A percentile compares a stretch with the other conserved stretches of the same genome.
Evolutionary conservation across 768 basidiomycete genomes (phyloP).

Genomic region (Royoungia palumana): DNA sequence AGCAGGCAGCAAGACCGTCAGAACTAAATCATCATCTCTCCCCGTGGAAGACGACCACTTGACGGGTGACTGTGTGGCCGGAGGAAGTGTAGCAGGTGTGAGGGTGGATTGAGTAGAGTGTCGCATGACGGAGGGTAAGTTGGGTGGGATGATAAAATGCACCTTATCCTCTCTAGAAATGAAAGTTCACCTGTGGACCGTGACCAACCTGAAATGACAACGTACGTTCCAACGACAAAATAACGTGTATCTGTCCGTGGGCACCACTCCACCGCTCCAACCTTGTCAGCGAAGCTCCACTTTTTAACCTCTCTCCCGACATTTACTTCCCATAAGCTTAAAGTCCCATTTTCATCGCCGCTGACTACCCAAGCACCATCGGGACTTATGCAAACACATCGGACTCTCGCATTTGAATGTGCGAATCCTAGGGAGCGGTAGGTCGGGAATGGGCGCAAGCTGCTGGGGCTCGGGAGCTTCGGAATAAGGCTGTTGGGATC

Average conservation of each 20-base stretch:
- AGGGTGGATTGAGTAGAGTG: conserved; percentile 59
- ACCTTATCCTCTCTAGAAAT: conserved; percentile 72
- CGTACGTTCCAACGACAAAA: conserved; percentile 78
- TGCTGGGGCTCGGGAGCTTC: conserved; percentile 88
- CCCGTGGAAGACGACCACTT: conserved; percentile 61
- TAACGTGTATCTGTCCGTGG: conserved; percentile 79
- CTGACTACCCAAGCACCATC: conserved; percentile 90
- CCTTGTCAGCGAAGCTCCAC: conserved; percentile 78
- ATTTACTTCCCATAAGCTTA: conserved; percentile 88
- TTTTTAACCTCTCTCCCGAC: conserved; percentile 85
- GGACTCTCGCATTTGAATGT: conserved; percentile 65
- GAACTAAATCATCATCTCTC: conserved; percentile 51
- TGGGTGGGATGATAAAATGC: conserved; percentile 77
- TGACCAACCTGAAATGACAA: conserved; percentile 18
- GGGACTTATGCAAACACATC: conserved; percentile 78
- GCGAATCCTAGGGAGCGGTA: conserved; percentile 70
- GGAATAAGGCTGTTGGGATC: conserved; percentile 91
- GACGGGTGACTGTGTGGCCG: conserved; percentile 56
- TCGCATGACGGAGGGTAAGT: conserved; percentile 57
- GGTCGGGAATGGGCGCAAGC: conserved; percentile 91
- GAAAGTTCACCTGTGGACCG: conserved; percentile 7
- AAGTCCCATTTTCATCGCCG: conserved; percentile 84
- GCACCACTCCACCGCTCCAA: conserved; percentile 91
- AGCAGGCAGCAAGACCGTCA: conserved; percentile 60
- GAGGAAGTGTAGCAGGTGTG: conserved; percentile 62